Percentiles rank a stretch among this genome's conserved stretches.
These are phyloP conservation scores for Penicillium mononematosum DNA, from an alignment of 495 filamentous ascomycete genomes.

Conservation along the genomic window DNA sequence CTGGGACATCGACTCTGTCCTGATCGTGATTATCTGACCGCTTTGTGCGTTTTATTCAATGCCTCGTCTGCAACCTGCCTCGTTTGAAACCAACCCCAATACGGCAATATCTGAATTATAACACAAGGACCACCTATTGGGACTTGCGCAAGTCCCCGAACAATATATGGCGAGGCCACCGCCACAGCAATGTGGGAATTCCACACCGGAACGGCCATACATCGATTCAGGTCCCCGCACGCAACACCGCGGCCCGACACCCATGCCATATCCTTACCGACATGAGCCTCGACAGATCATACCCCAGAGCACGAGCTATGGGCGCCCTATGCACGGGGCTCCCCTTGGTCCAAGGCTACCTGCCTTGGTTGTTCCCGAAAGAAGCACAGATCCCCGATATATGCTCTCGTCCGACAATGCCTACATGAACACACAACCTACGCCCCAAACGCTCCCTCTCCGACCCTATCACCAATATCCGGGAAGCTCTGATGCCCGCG, in stretches of 20 bases:
- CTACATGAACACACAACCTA: slow-evolving; percentile 19
- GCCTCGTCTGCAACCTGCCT: slow-evolving; percentile 13
- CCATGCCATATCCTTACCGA: slow-evolving; percentile 21
- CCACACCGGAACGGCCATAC: slow-evolving; percentile 20
- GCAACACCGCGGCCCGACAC: slow-evolving; percentile 14
- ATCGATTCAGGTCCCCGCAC: slow-evolving; percentile 13
- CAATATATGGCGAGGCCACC: slow-evolving; percentile 31
- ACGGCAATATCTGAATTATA: slow-evolving; percentile 17
- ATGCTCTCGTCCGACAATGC: slow-evolving; percentile 26
- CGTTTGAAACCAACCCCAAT: slow-evolving; percentile 13
- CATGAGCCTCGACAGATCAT: slow-evolving; percentile 26
- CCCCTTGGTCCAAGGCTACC: slow-evolving; percentile 21
- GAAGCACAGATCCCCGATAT: slow-evolving; percentile 28
- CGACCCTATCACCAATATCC: slow-evolving; percentile 18
- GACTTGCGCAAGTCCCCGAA: slow-evolving; percentile 10
- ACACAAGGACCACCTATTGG: slow-evolving; percentile 19
- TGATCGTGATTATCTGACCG: slow-evolving; percentile 14
- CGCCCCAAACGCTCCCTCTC: slow-evolving; percentile 27
- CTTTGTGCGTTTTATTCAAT: slow-evolving; percentile 20
- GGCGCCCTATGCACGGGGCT: slow-evolving; percentile 18
- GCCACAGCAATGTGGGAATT: slow-evolving; percentile 25
- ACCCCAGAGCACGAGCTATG: slow-evolving; percentile 20
- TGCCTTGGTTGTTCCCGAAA: slow-evolving; percentile 18
- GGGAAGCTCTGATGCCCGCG: slow-evolving; percentile 20
- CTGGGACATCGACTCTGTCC: slow-evolving; percentile 13